Evolutionary conservation across 768 basidiomycete species (phyloP), one percentile per base, ranked within the genome.

Genomic region (Hydnomerulius pinastri): DNA sequence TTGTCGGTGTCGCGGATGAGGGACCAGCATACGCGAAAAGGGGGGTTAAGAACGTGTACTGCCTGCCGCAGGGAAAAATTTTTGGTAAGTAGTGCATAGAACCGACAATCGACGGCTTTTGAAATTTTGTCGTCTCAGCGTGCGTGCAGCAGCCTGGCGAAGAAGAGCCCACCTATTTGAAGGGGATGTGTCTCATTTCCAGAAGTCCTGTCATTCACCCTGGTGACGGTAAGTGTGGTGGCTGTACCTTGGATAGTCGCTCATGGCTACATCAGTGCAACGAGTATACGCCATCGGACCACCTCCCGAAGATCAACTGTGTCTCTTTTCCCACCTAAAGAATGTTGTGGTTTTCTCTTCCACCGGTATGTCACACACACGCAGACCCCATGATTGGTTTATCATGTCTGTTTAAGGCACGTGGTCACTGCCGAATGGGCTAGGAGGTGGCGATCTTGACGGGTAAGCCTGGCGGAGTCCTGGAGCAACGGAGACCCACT

Each of bases 1-100:
- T 94, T 1, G 87, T 92, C 10, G 92, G 92, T 1, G 79, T 93
- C 8, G 86, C 89, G 3, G 92, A 94, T 58, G 89, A 92, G 67
- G 89, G 89, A 0, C 81, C 84, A 0, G 80, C 83, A 0, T 88
- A 89, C 54, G 63, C 61, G 36, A 46, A 63, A 7, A 69, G 65
- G n/a, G 83, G 83, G 1, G 60, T 68, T 45, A 60, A 77, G 30
- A 76, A 86, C 53, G 77, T 87, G 2, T 85, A 74, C 60, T 71
- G 62, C 28, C 68, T 92, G 12, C 64, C 67, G 5, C 75, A 77
- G 52, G 81, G 78, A 1, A 71, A 86, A 54, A 83, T 92, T 3
- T 92, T 82, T 53, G 88, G 89, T 87, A 56, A 38, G 76, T 60
- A 6, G 17, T 35, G 39, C 24, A 4, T 28, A 21, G 5, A 6